phyloP scores from a whole-genome alignment of 2,329 filamentous ascomycete species.

The Aspergillus sojae region DNA sequence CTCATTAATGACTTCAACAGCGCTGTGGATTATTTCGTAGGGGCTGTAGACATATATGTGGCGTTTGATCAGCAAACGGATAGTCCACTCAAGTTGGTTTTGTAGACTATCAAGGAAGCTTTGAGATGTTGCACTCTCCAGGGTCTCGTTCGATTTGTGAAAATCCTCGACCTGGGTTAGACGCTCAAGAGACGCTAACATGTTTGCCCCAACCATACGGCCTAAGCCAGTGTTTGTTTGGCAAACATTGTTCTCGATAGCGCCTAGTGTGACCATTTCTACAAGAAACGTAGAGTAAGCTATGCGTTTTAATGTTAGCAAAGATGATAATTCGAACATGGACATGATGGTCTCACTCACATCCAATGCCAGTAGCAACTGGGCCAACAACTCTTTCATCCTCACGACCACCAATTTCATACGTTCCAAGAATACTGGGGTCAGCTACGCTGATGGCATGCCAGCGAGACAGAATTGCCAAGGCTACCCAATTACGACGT shows the following conservation, averaged over 20 bases:
- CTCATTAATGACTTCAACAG: slow-evolving; percentile 44
- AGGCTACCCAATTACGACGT: slow-evolving; percentile 43
- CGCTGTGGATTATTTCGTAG: slow-evolving; percentile 45
- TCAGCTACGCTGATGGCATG: slow-evolving; percentile 46
- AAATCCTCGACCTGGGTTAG: slow-evolving; percentile 41
- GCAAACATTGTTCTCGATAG: slow-evolving; percentile 37
- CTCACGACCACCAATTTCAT: slow-evolving; percentile 42
- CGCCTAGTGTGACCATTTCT: slow-evolving; percentile 39
- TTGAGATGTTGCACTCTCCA: slow-evolving; percentile 28
- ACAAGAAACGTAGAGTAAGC: slow-evolving; percentile 42
- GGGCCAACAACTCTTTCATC: slow-evolving; percentile 43
- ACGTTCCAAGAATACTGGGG: slow-evolving; percentile 38
- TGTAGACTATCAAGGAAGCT: slow-evolving; percentile 41
- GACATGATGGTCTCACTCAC: slow-evolving; percentile 30
- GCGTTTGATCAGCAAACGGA: slow-evolving; percentile 45
- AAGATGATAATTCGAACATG: background rate
- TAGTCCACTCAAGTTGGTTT: slow-evolving; percentile 46
- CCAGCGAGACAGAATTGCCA: slow-evolving; percentile 45
- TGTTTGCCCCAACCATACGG: slow-evolving; percentile 39
- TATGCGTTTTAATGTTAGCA: slow-evolving; percentile 18
- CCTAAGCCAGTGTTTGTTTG: slow-evolving; percentile 39
- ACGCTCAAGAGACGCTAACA: slow-evolving; percentile 42
- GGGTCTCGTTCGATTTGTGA: slow-evolving; percentile 29
- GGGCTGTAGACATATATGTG: slow-evolving; percentile 46
- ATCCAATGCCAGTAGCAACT: slow-evolving; percentile 39